Evolutionary conservation across 2,329 filamentous ascomycete species (phyloP).

Genomic region (Trichoderma brevicompactum): DNA sequence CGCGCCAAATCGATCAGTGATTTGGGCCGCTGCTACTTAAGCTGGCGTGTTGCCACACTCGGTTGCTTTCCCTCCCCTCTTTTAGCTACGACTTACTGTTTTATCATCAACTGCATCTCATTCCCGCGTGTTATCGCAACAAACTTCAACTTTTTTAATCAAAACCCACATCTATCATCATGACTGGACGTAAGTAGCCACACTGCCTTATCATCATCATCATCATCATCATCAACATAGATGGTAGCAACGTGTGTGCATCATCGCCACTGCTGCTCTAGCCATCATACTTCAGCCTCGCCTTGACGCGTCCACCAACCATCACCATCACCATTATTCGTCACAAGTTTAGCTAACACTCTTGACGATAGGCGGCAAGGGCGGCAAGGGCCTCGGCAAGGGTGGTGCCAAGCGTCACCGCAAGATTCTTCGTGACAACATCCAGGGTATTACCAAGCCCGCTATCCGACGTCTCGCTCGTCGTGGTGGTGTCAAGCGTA

Average conservation of each 20-base stretch:
- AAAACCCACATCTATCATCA: conserved; percentile 34
- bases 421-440: conserved; percentile 99
- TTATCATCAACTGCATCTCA: conserved; percentile 15
- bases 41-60: conserved; percentile 39
- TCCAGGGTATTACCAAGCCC: conserved; percentile 98
- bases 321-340: background rate
- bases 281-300: background rate
- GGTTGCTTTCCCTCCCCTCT: conserved; percentile 29
- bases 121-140: background rate
- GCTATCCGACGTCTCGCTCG: conserved; percentile 97
- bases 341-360: conserved; percentile 48
- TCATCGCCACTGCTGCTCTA: background rate
- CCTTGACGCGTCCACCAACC: conserved; percentile 15
- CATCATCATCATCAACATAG: background rate
- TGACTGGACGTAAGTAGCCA: conserved; percentile 45
- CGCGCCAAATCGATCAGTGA: conserved; percentile 39
- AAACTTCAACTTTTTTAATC: conserved; percentile 9
- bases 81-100: conserved; percentile 25
- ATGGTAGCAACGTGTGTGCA: background rate
- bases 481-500: conserved; percentile 99
- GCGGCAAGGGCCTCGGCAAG: conserved; percentile 97
- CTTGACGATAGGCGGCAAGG: conserved; percentile 75
- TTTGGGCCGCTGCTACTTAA: conserved; percentile 48
- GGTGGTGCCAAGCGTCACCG: conserved; percentile 98
- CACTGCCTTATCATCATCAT: background rate